Conservation (phyloP, 2,329 filamentous ascomycete species). For the Lanzia echinophila region DNA sequence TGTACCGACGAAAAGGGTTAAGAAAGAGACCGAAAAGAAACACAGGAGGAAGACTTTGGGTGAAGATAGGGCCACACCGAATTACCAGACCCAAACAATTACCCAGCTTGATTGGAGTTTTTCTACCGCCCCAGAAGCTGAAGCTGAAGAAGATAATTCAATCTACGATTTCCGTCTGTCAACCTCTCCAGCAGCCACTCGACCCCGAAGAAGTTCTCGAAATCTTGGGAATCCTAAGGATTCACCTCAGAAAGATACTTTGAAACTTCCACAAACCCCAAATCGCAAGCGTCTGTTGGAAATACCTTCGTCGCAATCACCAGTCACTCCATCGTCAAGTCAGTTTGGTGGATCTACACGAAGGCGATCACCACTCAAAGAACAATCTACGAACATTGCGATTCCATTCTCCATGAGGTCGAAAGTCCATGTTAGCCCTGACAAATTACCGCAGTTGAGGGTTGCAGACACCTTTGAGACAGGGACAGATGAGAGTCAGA, state of each 20-base stretch:
- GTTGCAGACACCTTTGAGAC: slow-evolving; percentile 25
- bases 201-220: slow-evolving; percentile 3
- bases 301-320: slow-evolving; percentile 31
- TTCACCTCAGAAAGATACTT: slow-evolving; percentile 8
- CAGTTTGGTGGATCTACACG: slow-evolving; percentile 14
- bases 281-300: slow-evolving; percentile 17
- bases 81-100: slow-evolving; percentile 26
- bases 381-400: slow-evolving; percentile 21
- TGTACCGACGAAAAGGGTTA: neutral
- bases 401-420: slow-evolving; percentile 19
- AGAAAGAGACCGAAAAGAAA: neutral
- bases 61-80: slow-evolving; percentile 13
- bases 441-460: slow-evolving; percentile 19
- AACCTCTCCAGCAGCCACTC: neutral
- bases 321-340: slow-evolving; percentile 25
- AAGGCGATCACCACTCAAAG: slow-evolving; percentile 17
- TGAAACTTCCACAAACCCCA: slow-evolving; percentile 26
- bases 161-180: slow-evolving; percentile 22
- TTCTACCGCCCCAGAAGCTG: slow-evolving; percentile 1
- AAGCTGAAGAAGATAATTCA: neutral
- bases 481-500: slow-evolving; percentile 16
- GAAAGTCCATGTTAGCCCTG: slow-evolving; percentile 10
- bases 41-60: slow-evolving; percentile 22
- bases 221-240: neutral
- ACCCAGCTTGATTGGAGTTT: slow-evolving; percentile 22